Conservation (phyloP, 75 land plant genomes). For the Picea glauca region DNA sequence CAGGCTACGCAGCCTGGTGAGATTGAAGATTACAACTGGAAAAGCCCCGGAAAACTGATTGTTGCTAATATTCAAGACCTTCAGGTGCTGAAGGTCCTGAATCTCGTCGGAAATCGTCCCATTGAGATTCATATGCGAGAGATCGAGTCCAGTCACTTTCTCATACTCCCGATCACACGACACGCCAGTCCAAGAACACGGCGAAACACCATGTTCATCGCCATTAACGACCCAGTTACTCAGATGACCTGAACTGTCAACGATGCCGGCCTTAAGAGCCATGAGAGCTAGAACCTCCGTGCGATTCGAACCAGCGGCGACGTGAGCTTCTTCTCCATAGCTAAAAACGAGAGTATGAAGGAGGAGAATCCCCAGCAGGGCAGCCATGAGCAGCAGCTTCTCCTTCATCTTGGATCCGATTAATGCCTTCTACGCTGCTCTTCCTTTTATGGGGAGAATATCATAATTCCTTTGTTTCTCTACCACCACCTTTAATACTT, state of each 20-base stretch:
- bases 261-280: slow-evolving; percentile 41
- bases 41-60: slow-evolving; percentile 16
- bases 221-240: slow-evolving; percentile 27
- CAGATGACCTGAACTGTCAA: slow-evolving; percentile 29
- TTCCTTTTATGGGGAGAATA: not conserved
- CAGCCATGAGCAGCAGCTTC: not conserved
- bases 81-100: slow-evolving; percentile 9
- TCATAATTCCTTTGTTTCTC: not conserved
- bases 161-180: not conserved
- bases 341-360: not conserved
- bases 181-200: slow-evolving; percentile 22
- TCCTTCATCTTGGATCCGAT: too few relatives aligned
- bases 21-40: slow-evolving; percentile 10
- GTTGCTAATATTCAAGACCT: slow-evolving; percentile 17
- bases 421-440: not conserved
- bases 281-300: slow-evolving; percentile 25
- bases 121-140: slow-evolving; percentile 13
- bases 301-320: not conserved
- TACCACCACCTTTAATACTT: slow-evolving; percentile 14
- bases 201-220: slow-evolving; percentile 2
- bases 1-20: slow-evolving; percentile 11
- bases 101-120: slow-evolving; percentile 19
- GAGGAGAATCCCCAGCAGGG: not conserved
- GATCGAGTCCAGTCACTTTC: slow-evolving; percentile 11
- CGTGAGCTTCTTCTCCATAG: not conserved